These are phyloP conservation scores for Anisodus acutangulus DNA, from an alignment of 257 asterid genomes.

Conservation along the genomic window DNA sequence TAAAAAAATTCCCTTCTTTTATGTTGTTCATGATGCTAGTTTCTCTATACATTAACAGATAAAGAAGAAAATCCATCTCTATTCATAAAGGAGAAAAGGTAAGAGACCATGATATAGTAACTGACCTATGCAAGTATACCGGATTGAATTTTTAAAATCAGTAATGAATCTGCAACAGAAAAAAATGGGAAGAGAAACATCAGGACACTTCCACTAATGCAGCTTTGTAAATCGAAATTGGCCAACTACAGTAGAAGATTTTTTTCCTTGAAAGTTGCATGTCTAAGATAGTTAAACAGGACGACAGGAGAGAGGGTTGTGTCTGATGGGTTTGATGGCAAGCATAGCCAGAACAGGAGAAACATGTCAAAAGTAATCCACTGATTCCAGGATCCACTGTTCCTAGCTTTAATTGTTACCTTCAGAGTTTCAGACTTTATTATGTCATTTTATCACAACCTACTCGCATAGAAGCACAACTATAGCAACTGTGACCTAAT, in stretches of 20 bases:
- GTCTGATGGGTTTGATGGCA: background rate
- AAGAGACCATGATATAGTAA: slow-evolving; percentile 28
- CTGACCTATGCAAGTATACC: slow-evolving; percentile 28
- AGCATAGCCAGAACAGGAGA: slow-evolving; percentile 25
- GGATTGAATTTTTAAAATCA: background rate
- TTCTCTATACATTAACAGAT: slow-evolving; percentile 4
- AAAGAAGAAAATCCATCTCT: slow-evolving; percentile 18
- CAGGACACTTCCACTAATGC: background rate
- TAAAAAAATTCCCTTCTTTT: slow-evolving; percentile 24
- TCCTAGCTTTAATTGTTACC: background rate
- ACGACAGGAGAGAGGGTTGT: slow-evolving; percentile 18
- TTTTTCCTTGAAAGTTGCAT: background rate
- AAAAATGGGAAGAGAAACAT: background rate
- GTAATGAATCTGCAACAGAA: background rate
- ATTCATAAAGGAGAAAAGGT: slow-evolving; percentile 32
- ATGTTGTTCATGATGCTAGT: background rate
- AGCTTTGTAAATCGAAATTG: slow-evolving; percentile 9
- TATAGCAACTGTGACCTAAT: background rate
- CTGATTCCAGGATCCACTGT: background rate
- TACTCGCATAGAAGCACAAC: slow-evolving; percentile 1
- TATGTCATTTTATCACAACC: slow-evolving; percentile 23
- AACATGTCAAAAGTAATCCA: background rate
- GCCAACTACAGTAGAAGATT: background rate
- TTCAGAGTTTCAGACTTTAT: background rate
- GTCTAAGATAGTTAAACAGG: slow-evolving; percentile 28